phyloP scores from a whole-genome alignment of 495 filamentous ascomycete species.

The Peziza echinospora region DNA sequence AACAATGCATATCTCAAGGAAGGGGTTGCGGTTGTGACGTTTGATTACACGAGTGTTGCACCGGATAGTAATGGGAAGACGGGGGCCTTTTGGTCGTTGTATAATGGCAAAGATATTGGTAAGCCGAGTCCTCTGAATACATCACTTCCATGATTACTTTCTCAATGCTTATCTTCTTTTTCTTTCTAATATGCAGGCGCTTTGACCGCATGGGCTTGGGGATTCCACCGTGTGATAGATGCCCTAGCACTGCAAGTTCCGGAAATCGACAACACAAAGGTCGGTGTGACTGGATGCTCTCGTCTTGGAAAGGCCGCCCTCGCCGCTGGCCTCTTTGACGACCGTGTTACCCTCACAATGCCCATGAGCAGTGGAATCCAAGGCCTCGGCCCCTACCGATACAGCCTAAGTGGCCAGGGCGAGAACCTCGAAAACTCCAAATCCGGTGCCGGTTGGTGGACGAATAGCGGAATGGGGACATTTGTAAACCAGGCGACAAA shows the following conservation, averaged over 20 bases:
- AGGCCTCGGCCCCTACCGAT: conserved; percentile 30
- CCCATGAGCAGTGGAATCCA: conserved; percentile 34
- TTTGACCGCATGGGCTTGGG: conserved; percentile 33
- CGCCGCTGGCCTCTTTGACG: conserved; percentile 30
- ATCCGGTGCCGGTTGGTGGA: conserved; percentile 32
- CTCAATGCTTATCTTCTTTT: not conserved
- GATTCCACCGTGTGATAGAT: conserved; percentile 32
- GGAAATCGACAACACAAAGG: conserved; percentile 27
- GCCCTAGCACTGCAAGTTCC: conserved; percentile 27
- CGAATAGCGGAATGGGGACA: conserved; percentile 24
- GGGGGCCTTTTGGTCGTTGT: conserved; percentile 31
- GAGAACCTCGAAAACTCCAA: conserved; percentile 35
- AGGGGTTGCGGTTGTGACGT: conserved; percentile 30
- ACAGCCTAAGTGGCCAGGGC: conserved; percentile 29
- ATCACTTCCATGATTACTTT: too few species aligned
- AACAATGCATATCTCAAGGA: conserved; percentile 29
- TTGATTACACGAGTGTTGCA: conserved; percentile 29
- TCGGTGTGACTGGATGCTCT: conserved; percentile 32
- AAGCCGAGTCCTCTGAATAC: too few species aligned
- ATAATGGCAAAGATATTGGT: conserved; percentile 32
- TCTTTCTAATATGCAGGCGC: conserved; percentile 20
- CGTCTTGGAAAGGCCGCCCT: conserved; percentile 32
- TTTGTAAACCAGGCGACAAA: conserved; percentile 30
- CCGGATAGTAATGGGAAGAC: conserved; percentile 31
- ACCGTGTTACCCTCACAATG: conserved; percentile 32